Evolutionary conservation across 2,329 filamentous ascomycete species (phyloP), one percentile per base, ranked within the genome.

Genomic region (Aspergillus quadricinctus): DNA sequence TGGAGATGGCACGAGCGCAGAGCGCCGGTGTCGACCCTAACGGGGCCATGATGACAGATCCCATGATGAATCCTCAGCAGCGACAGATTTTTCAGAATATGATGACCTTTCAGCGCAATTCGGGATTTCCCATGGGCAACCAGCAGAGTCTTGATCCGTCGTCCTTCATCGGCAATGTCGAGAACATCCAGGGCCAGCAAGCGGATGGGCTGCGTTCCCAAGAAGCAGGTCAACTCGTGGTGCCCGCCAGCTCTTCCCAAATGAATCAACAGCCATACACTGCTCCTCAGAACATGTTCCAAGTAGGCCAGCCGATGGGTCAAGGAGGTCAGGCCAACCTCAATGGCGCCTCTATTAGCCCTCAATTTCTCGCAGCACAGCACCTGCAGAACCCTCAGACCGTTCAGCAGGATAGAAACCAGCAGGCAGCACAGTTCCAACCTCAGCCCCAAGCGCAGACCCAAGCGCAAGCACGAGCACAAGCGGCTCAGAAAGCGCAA

Each of bases 211-310:
- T 85, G 61, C 81, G 83, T 52, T 80, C 80, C 17, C 82, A 84
- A 64, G 81, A 86, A 68, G 81, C 81, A 50, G 84, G 84, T 8
- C 82, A 85, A 59, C 74, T 82, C 45, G 84, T 86, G n/a, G 84
- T 87, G 3, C 84, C 84, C 9, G 84, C 83, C 6, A 87, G 83
- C 69, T 83, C 81, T 64, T 81, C 81, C 52, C 77, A 78, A 58
- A 80, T 78, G 61, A 70, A 72, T 48, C 73, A 75, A 48, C 66
- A 68, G 21, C 71, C 71, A n/a, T 75, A 76, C 57, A 63, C 73
- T 35, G 70, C 70, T 5, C 72, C 75, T 52, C 72, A 75, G 56
- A 75, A 77, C 59, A 71, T 77, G 67, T 70, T 76, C 41, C 66
- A 69, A 51, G 63, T 70, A 27, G 63, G 67, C 19, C 74, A 78